Conservation (phyloP, 2,329 filamentous ascomycete species). For the Colletotrichum sp. region DNA sequence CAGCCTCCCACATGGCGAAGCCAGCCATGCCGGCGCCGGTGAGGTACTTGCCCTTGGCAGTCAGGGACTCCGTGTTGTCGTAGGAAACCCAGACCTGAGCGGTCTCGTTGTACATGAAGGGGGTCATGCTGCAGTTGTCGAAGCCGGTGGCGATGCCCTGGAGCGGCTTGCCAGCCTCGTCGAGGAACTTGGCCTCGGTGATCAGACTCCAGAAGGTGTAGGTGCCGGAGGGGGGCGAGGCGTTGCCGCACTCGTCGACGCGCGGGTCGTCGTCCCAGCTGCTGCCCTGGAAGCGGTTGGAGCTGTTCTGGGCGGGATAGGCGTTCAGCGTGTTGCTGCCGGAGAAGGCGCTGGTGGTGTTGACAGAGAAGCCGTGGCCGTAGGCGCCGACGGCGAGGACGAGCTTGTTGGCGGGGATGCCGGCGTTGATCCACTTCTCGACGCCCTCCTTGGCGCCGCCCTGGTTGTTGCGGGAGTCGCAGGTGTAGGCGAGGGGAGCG, state of each 20-base stretch:
- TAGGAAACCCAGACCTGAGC: constrained; percentile 19
- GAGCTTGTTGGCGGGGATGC: constrained; percentile 11
- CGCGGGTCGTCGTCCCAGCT: constrained; percentile 19
- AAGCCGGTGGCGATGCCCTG: not conserved
- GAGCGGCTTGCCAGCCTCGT: constrained; percentile 7
- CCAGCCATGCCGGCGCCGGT: not conserved
- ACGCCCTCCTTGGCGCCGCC: constrained; percentile 17
- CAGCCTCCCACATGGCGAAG: constrained; percentile 14
- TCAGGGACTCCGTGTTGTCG: constrained; percentile 6
- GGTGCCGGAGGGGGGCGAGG: constrained; percentile 6
- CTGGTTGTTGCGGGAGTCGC: constrained; percentile 18
- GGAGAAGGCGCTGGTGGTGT: constrained; percentile 7
- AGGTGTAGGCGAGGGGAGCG: not conserved
- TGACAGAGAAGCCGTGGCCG: constrained; percentile 20
- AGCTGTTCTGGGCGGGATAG: constrained; percentile 13
- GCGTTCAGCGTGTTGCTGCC: constrained; percentile 11
- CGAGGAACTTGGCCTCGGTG: constrained; percentile 13
- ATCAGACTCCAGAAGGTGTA: constrained; percentile 14
- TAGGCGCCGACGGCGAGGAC: constrained; percentile 16
- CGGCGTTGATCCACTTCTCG: constrained; percentile 11
- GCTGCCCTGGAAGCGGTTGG: constrained; percentile 18
- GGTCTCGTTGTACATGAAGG: constrained; percentile 8
- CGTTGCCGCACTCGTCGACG: constrained; percentile 13
- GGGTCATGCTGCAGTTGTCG: constrained; percentile 18
- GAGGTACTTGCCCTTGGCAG: constrained; percentile 13